Base-by-base conservation (phyloP, 1,284 basidiomycete genomes). In the Ganoderma resinaceum region DNA sequence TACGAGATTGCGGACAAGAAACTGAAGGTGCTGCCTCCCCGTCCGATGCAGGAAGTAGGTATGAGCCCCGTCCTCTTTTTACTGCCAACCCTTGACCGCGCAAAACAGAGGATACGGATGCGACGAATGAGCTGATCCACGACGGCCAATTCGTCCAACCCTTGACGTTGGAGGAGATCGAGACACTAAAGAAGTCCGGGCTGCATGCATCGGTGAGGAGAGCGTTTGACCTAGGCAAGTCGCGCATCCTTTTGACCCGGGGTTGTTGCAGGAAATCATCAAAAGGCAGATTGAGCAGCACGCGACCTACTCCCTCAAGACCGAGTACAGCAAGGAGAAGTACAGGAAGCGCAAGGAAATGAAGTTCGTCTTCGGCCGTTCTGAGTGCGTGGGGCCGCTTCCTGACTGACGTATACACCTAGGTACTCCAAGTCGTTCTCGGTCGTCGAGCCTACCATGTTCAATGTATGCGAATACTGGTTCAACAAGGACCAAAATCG, bases 281-380 rank as follows among this genome's bases (percentile, higher is more conserved):
- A 90, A 93, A 76, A 90, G 87, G 78, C 96, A 98, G 80, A 96
- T 98, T 67, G 95, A 95, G 74, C 88, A 92, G 74, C 96, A 98
- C 76, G 91, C 93, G 40, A 93, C 94, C 76, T 98, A 94, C 79
- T 89, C 90, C 9, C 83, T 97, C 64, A 98, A 98, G 82, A 98
- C 96, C 1, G 97, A 97, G 80, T 98, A 96, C 78, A 96, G 94
- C 80, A 98, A 98, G 80, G 96, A 98, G 76, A 98, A 98, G 79
- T 98, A 98, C 82, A 92, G 90, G 78, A 96, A 96, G 79, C 86
- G 95, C 59, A 98, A 98, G 80, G 95, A 97, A 81, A 95, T 94
- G 72, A 98, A 98, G 96, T 96, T 77, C 73, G 87, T 80, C 31
- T 52, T 35, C 26, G 37, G 61, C 58, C n/a, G 46, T 49, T 7